A percentile compares a stretch with the other conserved stretches of the same genome.
Conservation (phyloP, 164 flowering plant species). For the Vitis riparia region DNA sequence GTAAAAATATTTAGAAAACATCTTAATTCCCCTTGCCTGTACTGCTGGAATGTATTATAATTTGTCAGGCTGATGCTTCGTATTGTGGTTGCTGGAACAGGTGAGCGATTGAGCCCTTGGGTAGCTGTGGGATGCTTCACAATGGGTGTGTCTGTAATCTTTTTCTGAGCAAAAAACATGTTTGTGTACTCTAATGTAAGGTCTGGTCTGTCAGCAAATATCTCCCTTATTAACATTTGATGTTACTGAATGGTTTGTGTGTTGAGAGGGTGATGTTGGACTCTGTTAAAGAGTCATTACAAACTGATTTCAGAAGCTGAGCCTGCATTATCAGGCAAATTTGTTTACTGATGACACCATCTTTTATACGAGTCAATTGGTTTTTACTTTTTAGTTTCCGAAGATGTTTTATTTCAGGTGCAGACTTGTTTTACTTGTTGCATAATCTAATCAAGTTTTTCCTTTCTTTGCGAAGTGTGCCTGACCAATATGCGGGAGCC, state of each 20-base stretch:
- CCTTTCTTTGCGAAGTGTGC: no score
- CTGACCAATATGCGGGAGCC: no score
- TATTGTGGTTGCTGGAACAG: slow-evolving; percentile 36
- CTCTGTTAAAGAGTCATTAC: not conserved
- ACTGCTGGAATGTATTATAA: not conserved
- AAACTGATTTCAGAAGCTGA: not conserved
- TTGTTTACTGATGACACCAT: not conserved
- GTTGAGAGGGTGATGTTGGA: not conserved
- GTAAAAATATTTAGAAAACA: no score
- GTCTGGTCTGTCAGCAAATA: slow-evolving; percentile 1
- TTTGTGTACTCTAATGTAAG: slow-evolving; percentile 3
- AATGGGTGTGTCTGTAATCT: slow-evolving; percentile 75
- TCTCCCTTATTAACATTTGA: not conserved
- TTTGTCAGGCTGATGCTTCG: not conserved
- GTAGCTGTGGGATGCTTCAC: slow-evolving; percentile 70
- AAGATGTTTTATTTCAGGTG: not conserved
- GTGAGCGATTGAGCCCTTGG: slow-evolving; percentile 88
- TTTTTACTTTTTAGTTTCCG: not conserved
- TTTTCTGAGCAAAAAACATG: slow-evolving; percentile 29
- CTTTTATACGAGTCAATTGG: not conserved
- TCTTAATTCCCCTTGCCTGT: not conserved
- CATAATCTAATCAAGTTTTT: not conserved
- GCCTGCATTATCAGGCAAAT: not conserved
- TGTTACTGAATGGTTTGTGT: not conserved
- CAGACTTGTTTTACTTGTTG: not conserved